Base-by-base conservation (phyloP, 371 early-diverging fungal species). In the Mucor sp. region DNA sequence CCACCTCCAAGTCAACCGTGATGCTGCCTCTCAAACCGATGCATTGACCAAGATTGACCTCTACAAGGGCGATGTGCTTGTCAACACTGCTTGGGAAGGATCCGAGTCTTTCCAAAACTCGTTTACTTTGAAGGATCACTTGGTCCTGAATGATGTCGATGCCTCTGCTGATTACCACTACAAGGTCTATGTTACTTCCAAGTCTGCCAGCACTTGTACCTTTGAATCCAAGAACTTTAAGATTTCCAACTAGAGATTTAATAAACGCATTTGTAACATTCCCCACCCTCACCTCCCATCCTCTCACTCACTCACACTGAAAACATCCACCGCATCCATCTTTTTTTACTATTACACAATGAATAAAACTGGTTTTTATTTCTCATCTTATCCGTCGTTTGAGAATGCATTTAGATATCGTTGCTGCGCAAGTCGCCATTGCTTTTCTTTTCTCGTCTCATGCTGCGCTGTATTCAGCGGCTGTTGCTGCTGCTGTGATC, bases 81-180 rank as follows among this genome's bases (percentile, higher is more conserved):
- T 72, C 11, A 28, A 70, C 21, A 65, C 62, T 27, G 77, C 68
- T 35, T 83, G 79, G 80, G 19, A 57, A 19, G 83, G 79, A 8
- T 65, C 23, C 8, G 76, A 77, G 47, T 21, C 63, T 1, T 70
- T 83, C 63, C 65, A 65, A 37, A 67, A 77, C 35, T 44, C 68
- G 15, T 80, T 80, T 44, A 73, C 69, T 41, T 66, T 83, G 30
- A 80, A 77, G 71, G 80, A 80, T 53, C 83, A 83, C 58, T 57
- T 83, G 11, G 50, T 53, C 12, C 47, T 74, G 27, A 32, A 30
- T 14, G 47, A 69, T 14, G 47, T 74, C 41, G 72, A 76, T 30
- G 23, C 72, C 19, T 48, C 23, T 44, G 68, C 73, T 35, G 63
- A 68, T 44, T 79, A 74, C 39, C 71, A 68, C 47, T 79, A 79